These are phyloP conservation scores for Verticillium zaregamsianum DNA, from an alignment of 2,329 filamentous ascomycete species.

Conservation along the genomic window DNA sequence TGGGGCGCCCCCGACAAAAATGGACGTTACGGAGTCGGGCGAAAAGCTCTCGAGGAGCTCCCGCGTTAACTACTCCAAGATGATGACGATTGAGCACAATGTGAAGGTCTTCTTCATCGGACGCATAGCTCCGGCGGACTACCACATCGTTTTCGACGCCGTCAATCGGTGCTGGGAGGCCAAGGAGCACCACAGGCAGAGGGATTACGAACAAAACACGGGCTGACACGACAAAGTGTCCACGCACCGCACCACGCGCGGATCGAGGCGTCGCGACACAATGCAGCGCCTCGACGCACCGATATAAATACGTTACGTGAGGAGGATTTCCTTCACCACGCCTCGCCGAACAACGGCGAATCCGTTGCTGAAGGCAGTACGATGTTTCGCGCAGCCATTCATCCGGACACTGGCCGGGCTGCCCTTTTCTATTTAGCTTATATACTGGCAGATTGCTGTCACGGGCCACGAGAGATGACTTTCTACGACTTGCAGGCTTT, in stretches of 20 bases:
- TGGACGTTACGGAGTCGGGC: slow-evolving; percentile 35
- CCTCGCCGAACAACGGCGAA: not conserved
- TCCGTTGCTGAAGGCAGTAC: not conserved
- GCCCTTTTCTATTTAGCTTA: not conserved
- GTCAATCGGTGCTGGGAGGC: slow-evolving; percentile 46
- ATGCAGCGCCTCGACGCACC: not conserved
- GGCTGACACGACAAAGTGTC: not conserved
- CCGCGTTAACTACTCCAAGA: slow-evolving; percentile 54
- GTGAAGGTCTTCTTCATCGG: slow-evolving; percentile 54
- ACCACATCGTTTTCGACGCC: slow-evolving; percentile 35
- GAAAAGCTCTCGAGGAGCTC: slow-evolving; percentile 47
- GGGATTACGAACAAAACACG: not conserved
- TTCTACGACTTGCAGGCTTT: not conserved
- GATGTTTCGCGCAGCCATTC: not conserved
- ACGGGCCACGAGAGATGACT: not conserved
- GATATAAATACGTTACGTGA: not conserved
- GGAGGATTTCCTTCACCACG: not conserved
- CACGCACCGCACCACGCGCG: not conserved
- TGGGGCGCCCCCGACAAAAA: slow-evolving; percentile 42
- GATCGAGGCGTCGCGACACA: not conserved
- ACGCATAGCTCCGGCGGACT: slow-evolving; percentile 33
- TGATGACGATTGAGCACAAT: slow-evolving; percentile 54
- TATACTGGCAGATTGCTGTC: not conserved
- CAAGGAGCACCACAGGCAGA: slow-evolving; percentile 31
- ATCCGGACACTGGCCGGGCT: not conserved